Conservation (phyloP, 768 basidiomycete species). For the Crepidotus variabilis region DNA sequence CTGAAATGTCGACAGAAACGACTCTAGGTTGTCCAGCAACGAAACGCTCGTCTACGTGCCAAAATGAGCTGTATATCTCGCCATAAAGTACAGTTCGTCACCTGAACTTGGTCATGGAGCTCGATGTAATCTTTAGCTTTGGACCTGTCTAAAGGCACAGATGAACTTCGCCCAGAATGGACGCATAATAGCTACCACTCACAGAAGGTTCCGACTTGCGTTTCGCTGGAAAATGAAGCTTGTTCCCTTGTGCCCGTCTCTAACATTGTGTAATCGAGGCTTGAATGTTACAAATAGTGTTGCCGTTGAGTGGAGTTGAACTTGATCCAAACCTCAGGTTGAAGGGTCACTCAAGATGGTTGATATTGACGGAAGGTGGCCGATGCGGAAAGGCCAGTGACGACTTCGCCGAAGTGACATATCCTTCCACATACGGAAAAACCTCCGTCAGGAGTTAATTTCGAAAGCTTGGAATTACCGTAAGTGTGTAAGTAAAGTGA, state of each 20-base stretch:
- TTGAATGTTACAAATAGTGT: too few relatives aligned
- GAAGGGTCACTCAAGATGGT: too few relatives aligned
- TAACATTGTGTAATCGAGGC: background rate
- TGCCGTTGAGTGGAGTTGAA: too few relatives aligned
- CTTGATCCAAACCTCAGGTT: too few relatives aligned
- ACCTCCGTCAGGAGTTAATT: background rate
- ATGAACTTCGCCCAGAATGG: background rate
- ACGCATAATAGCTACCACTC: slow-evolving; percentile 15
- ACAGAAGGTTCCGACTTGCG: slow-evolving; percentile 29
- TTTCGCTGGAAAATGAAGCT: background rate
- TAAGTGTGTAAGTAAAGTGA: background rate
- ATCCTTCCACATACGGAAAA: too few relatives aligned
- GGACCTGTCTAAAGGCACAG: slow-evolving; percentile 26
- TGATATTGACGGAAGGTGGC: too few relatives aligned
- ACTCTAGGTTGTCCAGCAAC: slow-evolving; percentile 83
- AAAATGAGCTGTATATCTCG: slow-evolving; percentile 9
- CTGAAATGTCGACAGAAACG: slow-evolving; percentile 94
- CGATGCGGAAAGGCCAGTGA: too few relatives aligned
- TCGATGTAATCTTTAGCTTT: slow-evolving; percentile 69
- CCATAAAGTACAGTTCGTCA: slow-evolving; percentile 21
- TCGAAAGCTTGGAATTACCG: background rate
- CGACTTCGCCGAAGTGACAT: too few relatives aligned
- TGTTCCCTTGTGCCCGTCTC: background rate
- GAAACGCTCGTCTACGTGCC: slow-evolving; percentile 71
- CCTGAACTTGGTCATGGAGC: slow-evolving; percentile 90